These are phyloP conservation scores for Excoecaria agallocha DNA, from an alignment of 345 rosid species.

Conservation along the genomic window DNA sequence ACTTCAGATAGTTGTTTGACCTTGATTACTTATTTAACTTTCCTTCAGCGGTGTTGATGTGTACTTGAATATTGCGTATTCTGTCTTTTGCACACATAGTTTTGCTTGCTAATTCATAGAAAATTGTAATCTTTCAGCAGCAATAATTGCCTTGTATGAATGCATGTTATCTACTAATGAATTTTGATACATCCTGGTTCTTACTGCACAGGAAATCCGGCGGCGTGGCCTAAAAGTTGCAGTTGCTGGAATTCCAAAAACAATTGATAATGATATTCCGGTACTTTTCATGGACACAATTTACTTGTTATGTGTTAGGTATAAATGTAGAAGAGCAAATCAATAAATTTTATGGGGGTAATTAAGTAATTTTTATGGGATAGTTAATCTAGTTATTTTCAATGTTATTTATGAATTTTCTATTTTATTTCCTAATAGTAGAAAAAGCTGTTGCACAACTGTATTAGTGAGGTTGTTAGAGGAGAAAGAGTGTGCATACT, in stretches of 20 bases:
- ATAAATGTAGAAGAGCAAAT: too few relatives aligned
- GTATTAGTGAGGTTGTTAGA: too few relatives aligned
- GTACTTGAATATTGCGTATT: neutral
- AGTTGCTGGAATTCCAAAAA: slow-evolving; percentile 86
- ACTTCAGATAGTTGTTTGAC: neutral
- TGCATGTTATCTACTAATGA: neutral
- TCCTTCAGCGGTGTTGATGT: neutral
- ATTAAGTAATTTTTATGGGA: too few relatives aligned
- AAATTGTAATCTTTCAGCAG: neutral
- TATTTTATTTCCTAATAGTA: too few relatives aligned
- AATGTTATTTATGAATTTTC: too few relatives aligned
- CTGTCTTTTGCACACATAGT: neutral
- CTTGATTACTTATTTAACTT: neutral
- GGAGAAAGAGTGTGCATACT: too few relatives aligned
- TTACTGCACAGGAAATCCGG: slow-evolving; percentile 62
- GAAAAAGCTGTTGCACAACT: too few relatives aligned
- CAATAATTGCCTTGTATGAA: neutral
- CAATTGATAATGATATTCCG: slow-evolving; percentile 92
- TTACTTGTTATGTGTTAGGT: slow-evolving; percentile 19
- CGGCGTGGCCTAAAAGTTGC: slow-evolving; percentile 77
- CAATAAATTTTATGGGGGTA: too few relatives aligned
- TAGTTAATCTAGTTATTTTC: too few relatives aligned
- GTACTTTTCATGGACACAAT: slow-evolving; percentile 36
- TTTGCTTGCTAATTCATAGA: neutral
- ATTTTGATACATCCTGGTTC: slow-evolving; percentile 3